Conservation (phyloP, 1,284 basidiomycete species). For the Marasmius tenuissimus region DNA sequence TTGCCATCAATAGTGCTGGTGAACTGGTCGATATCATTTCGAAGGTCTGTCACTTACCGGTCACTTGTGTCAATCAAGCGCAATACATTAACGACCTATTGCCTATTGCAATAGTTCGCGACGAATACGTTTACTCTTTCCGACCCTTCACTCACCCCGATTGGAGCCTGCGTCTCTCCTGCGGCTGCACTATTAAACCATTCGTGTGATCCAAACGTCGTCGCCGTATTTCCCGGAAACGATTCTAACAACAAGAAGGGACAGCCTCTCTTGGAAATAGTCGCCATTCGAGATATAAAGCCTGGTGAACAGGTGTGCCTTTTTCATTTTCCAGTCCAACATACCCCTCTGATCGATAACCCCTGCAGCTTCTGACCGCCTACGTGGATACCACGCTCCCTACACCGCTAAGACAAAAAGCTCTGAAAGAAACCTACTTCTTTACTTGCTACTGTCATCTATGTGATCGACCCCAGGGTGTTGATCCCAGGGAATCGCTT, state of each 20-base stretch:
- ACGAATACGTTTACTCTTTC: slow-evolving; percentile 90
- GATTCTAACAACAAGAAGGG: slow-evolving; percentile 24
- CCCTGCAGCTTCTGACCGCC: slow-evolving; percentile 58
- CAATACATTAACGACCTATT: background rate
- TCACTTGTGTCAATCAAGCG: slow-evolving; percentile 16
- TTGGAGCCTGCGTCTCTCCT: slow-evolving; percentile 83
- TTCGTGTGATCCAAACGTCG: slow-evolving; percentile 88
- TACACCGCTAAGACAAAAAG: slow-evolving; percentile 49
- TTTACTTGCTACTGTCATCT: slow-evolving; percentile 77
- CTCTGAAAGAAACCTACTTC: slow-evolving; percentile 73
- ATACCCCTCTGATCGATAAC: background rate
- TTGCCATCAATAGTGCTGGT: slow-evolving; percentile 53
- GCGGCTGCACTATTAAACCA: slow-evolving; percentile 85
- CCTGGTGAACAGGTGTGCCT: slow-evolving; percentile 67
- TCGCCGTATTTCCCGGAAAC: slow-evolving; percentile 80
- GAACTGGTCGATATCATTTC: slow-evolving; percentile 74
- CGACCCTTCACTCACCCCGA: slow-evolving; percentile 68
- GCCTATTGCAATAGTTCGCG: slow-evolving; percentile 58
- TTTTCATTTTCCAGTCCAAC: background rate
- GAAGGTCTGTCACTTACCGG: slow-evolving; percentile 38
- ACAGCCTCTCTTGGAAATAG: slow-evolving; percentile 70
- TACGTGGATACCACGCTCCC: slow-evolving; percentile 88
- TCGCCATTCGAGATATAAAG: slow-evolving; percentile 66
- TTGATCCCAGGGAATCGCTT: slow-evolving; percentile 72
- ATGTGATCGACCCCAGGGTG: slow-evolving; percentile 36